Evolutionary conservation across 306 rosid genomes (phyloP).

Genomic region (Prunus mume): DNA sequence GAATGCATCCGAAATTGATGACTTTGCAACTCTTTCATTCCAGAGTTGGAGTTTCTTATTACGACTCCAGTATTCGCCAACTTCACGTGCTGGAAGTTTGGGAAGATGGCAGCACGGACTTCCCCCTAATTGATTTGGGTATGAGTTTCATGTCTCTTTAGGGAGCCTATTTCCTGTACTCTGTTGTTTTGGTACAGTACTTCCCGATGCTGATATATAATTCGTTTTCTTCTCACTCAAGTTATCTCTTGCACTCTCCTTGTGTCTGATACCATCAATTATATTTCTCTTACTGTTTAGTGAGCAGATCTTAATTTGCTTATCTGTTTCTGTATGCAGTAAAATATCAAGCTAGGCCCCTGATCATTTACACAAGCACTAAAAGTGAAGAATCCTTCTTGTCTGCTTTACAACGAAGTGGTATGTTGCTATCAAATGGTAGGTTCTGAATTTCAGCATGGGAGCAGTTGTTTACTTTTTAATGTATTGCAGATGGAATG

Average conservation of each 20-base stretch:
- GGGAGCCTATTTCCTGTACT: slow-evolving; percentile 24
- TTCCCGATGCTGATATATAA: slow-evolving; percentile 13
- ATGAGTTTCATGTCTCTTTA: slow-evolving; percentile 31
- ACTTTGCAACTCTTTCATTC: slow-evolving; percentile 23
- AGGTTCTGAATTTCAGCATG: slow-evolving; percentile 19
- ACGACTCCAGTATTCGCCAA: slow-evolving; percentile 85
- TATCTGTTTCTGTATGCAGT: slow-evolving; percentile 46
- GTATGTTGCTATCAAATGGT: slow-evolving; percentile 43
- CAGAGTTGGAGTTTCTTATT: slow-evolving; percentile 91
- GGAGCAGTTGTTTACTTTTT: slow-evolving; percentile 32
- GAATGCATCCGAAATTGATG: slow-evolving; percentile 17
- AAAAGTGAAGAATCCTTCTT: slow-evolving; percentile 83
- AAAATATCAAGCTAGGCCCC: slow-evolving; percentile 89
- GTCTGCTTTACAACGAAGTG: slow-evolving; percentile 83
- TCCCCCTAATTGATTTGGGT: slow-evolving; percentile 87
- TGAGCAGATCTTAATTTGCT: slow-evolving; percentile 7
- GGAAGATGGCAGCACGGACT: slow-evolving; percentile 81
- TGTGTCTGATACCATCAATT: background rate
- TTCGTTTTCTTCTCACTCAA: background rate
- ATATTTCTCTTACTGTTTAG: background rate
- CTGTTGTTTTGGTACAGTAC: slow-evolving; percentile 11
- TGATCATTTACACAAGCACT: slow-evolving; percentile 81
- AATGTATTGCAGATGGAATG: slow-evolving; percentile 61
- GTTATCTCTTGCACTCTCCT: background rate
- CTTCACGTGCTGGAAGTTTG: slow-evolving; percentile 88